Base-by-base conservation (phyloP, 2,329 filamentous ascomycete genomes). In the Exutisphaerella laricina region DNA sequence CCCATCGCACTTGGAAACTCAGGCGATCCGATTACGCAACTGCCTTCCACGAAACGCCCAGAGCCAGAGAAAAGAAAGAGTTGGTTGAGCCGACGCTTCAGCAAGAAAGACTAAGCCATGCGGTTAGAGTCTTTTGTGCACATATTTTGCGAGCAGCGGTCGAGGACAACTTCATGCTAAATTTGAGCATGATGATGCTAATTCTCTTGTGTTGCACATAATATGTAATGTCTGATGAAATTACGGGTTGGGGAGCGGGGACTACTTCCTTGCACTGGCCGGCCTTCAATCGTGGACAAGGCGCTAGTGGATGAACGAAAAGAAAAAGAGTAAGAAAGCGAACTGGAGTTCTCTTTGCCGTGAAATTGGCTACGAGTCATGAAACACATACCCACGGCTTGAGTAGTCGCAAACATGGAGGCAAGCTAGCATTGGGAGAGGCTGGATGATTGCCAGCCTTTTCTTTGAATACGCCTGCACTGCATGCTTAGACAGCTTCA, bases 1-100 rank as follows among this genome's bases (percentile, higher is more conserved):
- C 58, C 57, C 12, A 61, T 61, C 34, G 40, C 54, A 25, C 56
- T 59, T 18, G 59, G 53, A 14, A 50, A 54, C 31, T 47, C 55
- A 20, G 38, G 26, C 36, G 44, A 23, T 14, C 32, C 41, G 20
- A 36, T 42, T 21, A 39, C 47, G 25, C 45, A 50, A 12, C 48
- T 62, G 20, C 60, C 60, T 20, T 44, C 53, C 2, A 44, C 45
- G 9, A 49, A 54, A 18, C 43, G 58, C 18, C 46, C 55, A 14
- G 58, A 60, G 40, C 54, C 59, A 22, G 84, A 88, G 48, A 95
- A 94, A 74, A 77, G 85, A 52, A 89, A 88, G 75, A 92, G 88
- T 62, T 95, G 89, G 88, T 82, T 97, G 58, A 80, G 85, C 60
- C 79, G 81, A 56, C 77, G 82, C 42, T 92, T 95, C 65, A 92